Conservation (phyloP, 768 basidiomycete species). For the Clitopilus hobsonii region DNA sequence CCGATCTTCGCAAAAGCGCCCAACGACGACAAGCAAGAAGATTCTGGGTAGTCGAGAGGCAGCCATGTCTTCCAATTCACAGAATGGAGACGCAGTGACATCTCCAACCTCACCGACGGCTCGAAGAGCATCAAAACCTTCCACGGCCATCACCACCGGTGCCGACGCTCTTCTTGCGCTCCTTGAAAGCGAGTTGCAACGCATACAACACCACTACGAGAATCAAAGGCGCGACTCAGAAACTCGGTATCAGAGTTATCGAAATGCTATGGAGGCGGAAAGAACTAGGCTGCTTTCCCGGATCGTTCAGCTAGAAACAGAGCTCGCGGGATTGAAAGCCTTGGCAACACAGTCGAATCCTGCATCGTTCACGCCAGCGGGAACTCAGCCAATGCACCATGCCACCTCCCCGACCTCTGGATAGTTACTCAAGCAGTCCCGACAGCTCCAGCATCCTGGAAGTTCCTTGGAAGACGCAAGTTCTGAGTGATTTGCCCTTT, state of each 20-base stretch:
- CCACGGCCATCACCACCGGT: neutral
- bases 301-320: neutral
- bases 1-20: too few relatives aligned
- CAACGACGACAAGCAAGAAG: too few relatives aligned
- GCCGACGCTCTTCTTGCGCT: neutral
- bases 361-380: neutral
- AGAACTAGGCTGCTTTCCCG: neutral
- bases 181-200: neutral
- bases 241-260: neutral
- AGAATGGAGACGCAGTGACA: too few relatives aligned
- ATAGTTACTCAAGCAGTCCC: too few relatives aligned
- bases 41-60: too few relatives aligned
- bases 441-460: too few relatives aligned
- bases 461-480: too few relatives aligned
- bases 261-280: neutral
- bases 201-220: neutral
- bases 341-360: neutral
- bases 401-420: too few relatives aligned
- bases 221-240: neutral
- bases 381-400: neutral
- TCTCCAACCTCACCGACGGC: too few relatives aligned
- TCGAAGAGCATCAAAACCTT: neutral
- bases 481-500: too few relatives aligned
- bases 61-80: too few relatives aligned
- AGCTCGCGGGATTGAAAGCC: neutral